Conservation (phyloP, 2,329 filamentous ascomycete species). For the Colletotrichum agaves region DNA sequence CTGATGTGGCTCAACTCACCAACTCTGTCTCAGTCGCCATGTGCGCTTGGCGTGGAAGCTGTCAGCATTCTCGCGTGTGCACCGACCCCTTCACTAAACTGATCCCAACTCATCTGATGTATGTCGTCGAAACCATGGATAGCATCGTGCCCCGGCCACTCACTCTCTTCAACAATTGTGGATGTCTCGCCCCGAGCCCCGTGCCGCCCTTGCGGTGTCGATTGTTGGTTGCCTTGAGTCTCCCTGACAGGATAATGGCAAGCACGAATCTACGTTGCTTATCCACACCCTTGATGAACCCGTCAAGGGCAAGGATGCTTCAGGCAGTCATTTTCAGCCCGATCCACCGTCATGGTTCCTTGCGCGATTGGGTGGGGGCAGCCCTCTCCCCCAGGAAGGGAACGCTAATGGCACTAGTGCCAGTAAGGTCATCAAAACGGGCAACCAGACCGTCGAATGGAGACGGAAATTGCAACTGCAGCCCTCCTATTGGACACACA, state of each 20-base stretch:
- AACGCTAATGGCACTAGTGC: background rate
- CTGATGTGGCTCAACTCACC: background rate
- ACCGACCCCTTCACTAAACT: no score
- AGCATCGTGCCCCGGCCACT: no score
- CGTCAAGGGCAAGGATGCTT: constrained; percentile 13
- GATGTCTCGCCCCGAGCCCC: background rate
- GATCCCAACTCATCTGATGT: no score
- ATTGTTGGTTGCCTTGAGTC: constrained; percentile 15
- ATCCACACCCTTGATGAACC: no score
- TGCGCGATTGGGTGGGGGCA: background rate
- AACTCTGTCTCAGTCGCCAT: background rate
- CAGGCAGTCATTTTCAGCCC: constrained; percentile 18
- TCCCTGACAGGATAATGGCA: no score
- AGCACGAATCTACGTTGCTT: no score
- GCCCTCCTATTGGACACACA: background rate
- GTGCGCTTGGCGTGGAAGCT: background rate
- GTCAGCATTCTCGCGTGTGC: no score
- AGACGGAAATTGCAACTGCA: background rate
- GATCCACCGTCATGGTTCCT: background rate
- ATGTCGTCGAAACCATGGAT: no score
- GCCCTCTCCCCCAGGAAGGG: no score
- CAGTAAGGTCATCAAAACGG: constrained; percentile 20
- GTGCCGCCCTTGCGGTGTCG: constrained; percentile 2
- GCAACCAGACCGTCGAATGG: constrained; percentile 24
- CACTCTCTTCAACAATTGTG: background rate